Evolutionary conservation across 441 rosid species (phyloP), one percentile per base, ranked within the genome.

Genomic region (Erodium texanum): DNA sequence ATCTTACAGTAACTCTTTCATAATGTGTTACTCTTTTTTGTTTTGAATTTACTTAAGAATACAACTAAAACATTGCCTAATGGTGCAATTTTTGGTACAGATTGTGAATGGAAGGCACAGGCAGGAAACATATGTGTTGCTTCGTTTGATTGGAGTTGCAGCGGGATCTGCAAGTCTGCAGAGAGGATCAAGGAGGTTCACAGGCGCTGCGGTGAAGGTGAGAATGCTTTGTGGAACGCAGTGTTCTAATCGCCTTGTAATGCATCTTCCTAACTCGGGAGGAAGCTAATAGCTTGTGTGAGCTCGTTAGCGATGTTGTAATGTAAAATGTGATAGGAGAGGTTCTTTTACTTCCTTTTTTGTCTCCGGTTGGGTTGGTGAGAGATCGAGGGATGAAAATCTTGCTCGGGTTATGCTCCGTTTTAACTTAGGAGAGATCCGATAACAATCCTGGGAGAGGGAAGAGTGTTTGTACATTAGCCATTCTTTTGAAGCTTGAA

Each of bases 31-130:
- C 20, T n/a, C n/a, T n/a, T n/a, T n/a, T n/a, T n/a, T n/a, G n/a
- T n/a, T n/a, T n/a, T n/a, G n/a, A n/a, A n/a, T n/a, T n/a, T n/a
- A n/a, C 20, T 18, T 52, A 32, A 1, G 1, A 32, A 32, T 32
- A 32, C 6, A 3, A 7, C 36, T 32, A 1, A 32, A 32, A 3
- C 36, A 32, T 32, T 7, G 1, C 6, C 36, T 32, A 32, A 32
- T 7, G 1, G 6, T 3, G 36, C 36, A 16, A 7, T 54, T 54
- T 16, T 4, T 19, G 32, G 45, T 23, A 50, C 76, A 82, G 85
- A 82, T 68, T 82, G 85, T 15, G 85, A 82, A 68, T 82, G 85
- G 85, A 82, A 82, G 72, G 85, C 85, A 6, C 85, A 79, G 74
- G 85, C 83, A 0, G 83, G 85, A 41, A 82, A 82, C 61, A 19